Base-by-base conservation (phyloP, 768 basidiomycete species). In the Tulasnella sp. region DNA sequence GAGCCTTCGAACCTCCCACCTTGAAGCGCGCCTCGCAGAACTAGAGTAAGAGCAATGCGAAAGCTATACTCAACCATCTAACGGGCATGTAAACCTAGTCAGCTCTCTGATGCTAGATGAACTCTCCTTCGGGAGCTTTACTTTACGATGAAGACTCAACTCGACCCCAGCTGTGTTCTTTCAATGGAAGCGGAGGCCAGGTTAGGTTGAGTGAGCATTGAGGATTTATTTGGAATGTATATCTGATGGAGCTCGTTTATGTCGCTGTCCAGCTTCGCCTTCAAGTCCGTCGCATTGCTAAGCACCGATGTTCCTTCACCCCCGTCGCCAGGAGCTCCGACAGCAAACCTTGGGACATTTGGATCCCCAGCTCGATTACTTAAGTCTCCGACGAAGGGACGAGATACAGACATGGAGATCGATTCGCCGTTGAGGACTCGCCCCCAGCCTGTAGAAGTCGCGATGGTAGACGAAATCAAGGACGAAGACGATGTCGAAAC, bases 41-140 rank as follows among this genome's bases (percentile, higher is more conserved):
- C 32, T 71, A 14, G 70, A 71, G 70, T 71, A 40, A 71, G 52
- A 3, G 11, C 22, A 34, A 3, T 32, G 12, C 7, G 3, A 40
- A 47, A n/a, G n/a, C n/a, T n/a, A 19, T 12, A 47, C 2, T 5
- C 44, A n/a, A 7, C 19, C 44, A 12, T 47, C 44, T 47, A 47
- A 47, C 19, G 8, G 5, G 19, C 26, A 47, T 47, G 6, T n/a
- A 5, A 7, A 9, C 37, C 29, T 32, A 71, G 70, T 8, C 34
- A 71, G 39, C 36, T 62, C 22, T 34, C 47, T 19, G 70, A 59
- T 32, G 62, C 52, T 29, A 59, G 70, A 40, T 73, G 47, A 3
- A n/a, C 62, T 35, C n/a, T 74, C 14, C 63, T 74, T 32, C 62
- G 34, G 17, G 73, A 74, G 34, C 47, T 74, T 5, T 74, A 72